Evolutionary conservation across 768 basidiomycete genomes (phyloP).

Genomic region (Lactarius sanguifluus): DNA sequence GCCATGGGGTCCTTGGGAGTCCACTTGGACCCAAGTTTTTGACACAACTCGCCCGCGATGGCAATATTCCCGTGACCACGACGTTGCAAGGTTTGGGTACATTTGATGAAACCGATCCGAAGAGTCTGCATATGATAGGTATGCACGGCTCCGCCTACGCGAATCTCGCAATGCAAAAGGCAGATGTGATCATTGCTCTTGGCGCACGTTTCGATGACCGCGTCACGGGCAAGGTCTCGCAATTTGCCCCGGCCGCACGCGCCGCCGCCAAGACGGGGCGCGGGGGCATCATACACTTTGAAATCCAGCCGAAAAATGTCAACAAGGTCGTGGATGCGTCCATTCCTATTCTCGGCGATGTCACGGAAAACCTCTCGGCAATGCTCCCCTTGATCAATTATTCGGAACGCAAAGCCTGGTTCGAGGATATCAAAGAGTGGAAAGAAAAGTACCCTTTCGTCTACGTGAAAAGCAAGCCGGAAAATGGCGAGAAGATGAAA

Average conservation of each 20-base stretch:
- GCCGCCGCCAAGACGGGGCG: conserved; percentile 82
- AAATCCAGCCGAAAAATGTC: conserved; percentile 97
- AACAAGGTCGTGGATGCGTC: conserved; percentile 98
- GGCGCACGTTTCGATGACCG: conserved; percentile 98
- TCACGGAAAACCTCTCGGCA: conserved; percentile 74
- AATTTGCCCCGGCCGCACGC: conserved; percentile 88
- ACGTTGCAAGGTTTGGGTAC: conserved; percentile 95
- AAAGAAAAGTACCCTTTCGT: conserved; percentile 91
- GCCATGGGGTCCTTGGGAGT: conserved; percentile 83
- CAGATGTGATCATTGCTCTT: conserved; percentile 96
- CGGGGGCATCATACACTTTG: conserved; percentile 99
- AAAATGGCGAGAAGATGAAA: conserved; percentile 73
- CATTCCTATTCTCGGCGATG: conserved; percentile 93
- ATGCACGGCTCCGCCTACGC: conserved; percentile 99
- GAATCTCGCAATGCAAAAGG: conserved; percentile 96
- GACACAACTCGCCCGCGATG: conserved; percentile 70
- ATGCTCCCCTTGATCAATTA: conserved; percentile 77
- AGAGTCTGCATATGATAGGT: conserved; percentile 94
- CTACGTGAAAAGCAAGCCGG: conserved; percentile 56
- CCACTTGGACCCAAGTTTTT: conserved; percentile 82
- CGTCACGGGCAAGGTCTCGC: conserved; percentile 86
- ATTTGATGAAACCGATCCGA: conserved; percentile 87
- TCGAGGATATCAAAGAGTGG: conserved; percentile 78
- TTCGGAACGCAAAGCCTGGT: conserved; percentile 74
- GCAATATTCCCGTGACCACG: conserved; percentile 96